Evolutionary conservation across 768 basidiomycete species (phyloP), one percentile per base, ranked within the genome.

Genomic region (Russula griseocarnosa): DNA sequence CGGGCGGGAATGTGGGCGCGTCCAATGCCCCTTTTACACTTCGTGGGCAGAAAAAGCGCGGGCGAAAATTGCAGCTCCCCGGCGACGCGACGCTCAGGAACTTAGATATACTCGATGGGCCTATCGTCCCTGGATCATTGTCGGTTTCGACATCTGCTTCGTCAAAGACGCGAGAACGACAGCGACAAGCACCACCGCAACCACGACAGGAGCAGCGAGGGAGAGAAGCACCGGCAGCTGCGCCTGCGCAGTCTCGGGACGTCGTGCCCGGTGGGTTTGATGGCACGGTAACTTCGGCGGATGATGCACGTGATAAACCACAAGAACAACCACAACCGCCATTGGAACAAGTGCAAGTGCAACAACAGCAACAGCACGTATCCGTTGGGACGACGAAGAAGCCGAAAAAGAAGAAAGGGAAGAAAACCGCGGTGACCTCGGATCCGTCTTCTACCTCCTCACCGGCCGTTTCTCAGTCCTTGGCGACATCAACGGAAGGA

Each of bases 181-280:
- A 49, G 55, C 28, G 18, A 9, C 53, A 36, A 3, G 0, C 22
- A 14, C 22, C 20, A 16, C 34, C 22, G 2, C 53, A n/a, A 9
- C 34, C 10, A 18, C 63, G 60, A 63, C 64, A 46, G 69, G 72
- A 38, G n/a, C 44, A 55, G 8, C 51, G 44, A n/a, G 42, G 44
- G 9, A 13, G 34, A 30, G 50, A 53, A 8, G 73, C 57, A 69
- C 64, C 69, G 73, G 73, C 69, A 73, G 74, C 70, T 75, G 75
- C 22, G 58, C 76, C 20, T 76, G 75, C 20, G 61, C 76, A n/a
- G 76, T 76, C 66, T 74, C 79, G 16, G 64, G 49, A 74, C 6
- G 74, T 74, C 56, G 72, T 83, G 24, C 82, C 83, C 5, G 82
- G 83, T 5, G 74, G 74, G 47, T 81, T 83, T 69, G 78, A 80